Conservation (phyloP, 75 land plant species). For the Selaginella tamariscina region DNA sequence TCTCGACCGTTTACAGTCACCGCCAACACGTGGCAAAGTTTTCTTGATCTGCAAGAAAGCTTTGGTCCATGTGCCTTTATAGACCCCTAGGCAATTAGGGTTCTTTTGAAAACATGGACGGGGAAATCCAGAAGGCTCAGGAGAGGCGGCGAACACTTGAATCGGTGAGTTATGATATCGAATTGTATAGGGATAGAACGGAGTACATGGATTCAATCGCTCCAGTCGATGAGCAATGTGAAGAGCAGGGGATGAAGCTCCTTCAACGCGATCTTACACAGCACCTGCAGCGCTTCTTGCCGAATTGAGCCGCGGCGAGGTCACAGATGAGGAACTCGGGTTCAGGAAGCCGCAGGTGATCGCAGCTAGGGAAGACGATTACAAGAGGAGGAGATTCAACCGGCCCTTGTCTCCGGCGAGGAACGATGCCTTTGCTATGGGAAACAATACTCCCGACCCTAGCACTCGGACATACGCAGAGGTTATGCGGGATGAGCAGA, state of each 20-base stretch:
- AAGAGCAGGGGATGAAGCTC: constrained; percentile 42
- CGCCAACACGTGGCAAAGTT: no score
- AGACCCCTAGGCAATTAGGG: no score
- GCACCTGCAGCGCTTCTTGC: constrained; percentile 59
- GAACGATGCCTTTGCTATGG: constrained; percentile 87
- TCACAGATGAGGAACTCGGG: constrained; percentile 40
- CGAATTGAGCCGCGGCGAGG: constrained; percentile 43
- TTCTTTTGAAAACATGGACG: no score
- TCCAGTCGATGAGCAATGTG: constrained; percentile 67
- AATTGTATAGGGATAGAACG: constrained; percentile 52
- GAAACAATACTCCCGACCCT: constrained; percentile 75
- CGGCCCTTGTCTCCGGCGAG: constrained; percentile 75
- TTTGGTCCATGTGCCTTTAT: no score
- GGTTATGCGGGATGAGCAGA: constrained; percentile 70
- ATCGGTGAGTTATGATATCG: constrained; percentile 52
- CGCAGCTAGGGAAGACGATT: constrained; percentile 85
- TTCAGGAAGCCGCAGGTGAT: constrained; percentile 65
- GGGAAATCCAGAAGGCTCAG: constrained; percentile 60
- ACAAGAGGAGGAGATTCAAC: constrained; percentile 57
- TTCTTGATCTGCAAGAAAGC: no score
- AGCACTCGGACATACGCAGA: constrained; percentile 77
- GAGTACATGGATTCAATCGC: constrained; percentile 73
- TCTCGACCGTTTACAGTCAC: no score
- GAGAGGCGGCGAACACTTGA: constrained; percentile 68
- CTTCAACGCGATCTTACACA: constrained; percentile 62